These are phyloP conservation scores for Nigrospora sphaerica DNA, from an alignment of 2,329 filamentous ascomycete genomes.

Conservation along the genomic window DNA sequence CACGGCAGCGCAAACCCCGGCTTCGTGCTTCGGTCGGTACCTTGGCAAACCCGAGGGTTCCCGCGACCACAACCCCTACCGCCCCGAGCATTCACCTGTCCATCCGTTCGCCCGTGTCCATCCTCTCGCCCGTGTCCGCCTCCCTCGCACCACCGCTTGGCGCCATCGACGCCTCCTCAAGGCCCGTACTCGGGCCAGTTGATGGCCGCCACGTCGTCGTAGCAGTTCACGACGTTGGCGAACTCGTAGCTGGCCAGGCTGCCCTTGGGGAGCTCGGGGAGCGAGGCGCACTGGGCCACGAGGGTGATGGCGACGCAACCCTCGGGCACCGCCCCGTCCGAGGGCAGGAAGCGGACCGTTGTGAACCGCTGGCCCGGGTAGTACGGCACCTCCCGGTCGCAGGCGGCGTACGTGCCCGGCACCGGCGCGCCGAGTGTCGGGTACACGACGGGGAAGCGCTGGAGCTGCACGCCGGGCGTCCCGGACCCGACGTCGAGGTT, in stretches of 20 bases:
- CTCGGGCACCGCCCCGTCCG: slow-evolving; percentile 12
- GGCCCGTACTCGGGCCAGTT: slow-evolving; percentile 26
- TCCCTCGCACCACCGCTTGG: too few species aligned
- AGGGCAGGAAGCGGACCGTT: slow-evolving; percentile 26
- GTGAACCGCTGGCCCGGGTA: slow-evolving; percentile 27
- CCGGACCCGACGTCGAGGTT: slow-evolving; percentile 29
- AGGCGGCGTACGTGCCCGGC: slow-evolving; percentile 32
- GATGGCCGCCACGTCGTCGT: slow-evolving; percentile 29
- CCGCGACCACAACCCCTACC: too few species aligned
- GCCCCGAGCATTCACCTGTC: too few species aligned
- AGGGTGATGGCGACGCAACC: slow-evolving; percentile 35
- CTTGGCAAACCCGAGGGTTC: too few species aligned
- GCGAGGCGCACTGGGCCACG: slow-evolving; percentile 33
- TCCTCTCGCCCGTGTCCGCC: too few species aligned
- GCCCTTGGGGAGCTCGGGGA: slow-evolving; percentile 27
- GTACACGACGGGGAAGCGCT: slow-evolving; percentile 26
- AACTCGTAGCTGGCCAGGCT: slow-evolving; percentile 31
- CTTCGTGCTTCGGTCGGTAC: too few species aligned
- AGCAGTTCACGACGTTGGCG: slow-evolving; percentile 30
- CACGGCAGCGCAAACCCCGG: too few species aligned
- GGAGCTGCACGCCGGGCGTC: slow-evolving; percentile 25
- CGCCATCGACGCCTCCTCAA: background rate
- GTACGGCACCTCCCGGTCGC: slow-evolving; percentile 33
- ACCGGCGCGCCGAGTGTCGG: slow-evolving; percentile 17
- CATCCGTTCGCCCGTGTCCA: too few species aligned